Evolutionary conservation across 768 basidiomycete species (phyloP), one percentile per base, ranked within the genome.

Genomic region (Tylopilus sp.): DNA sequence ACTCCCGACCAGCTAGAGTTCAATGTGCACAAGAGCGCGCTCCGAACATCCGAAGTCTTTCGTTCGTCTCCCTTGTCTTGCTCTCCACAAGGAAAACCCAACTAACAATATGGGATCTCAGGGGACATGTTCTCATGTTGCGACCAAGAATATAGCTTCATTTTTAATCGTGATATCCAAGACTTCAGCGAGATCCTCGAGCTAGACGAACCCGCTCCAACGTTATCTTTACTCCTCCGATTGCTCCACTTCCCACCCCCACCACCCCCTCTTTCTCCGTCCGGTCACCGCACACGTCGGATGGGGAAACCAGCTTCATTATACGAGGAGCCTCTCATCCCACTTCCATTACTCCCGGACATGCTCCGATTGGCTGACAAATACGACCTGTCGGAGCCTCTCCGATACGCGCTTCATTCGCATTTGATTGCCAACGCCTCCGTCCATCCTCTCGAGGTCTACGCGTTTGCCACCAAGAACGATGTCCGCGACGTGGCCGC

Each of bases 61-160:
- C 71, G 86, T 86, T 67, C 50, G 82, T 69, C 30, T 57, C 47
- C 25, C 21, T 5, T 44, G 39, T 40, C 31, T 44, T 57, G n/a
- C 26, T 38, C 28, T 39, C 40, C 47, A 40, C 30, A 28, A 2
- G 25, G 17, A 40, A 28, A 35, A 13, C 1, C 18, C 17, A 23
- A 28, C 55, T 64, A n/a, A 66, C 30, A 22, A 18, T 39, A 21
- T 50, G 30, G 25, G 47, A 28, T 53, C 40, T 23, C 50, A 87
- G 86, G 76, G 23, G 77, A 85, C 61, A 88, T 88, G 86, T 87
- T 88, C 63, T 68, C 73, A 22, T 77, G 77, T 54, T 85, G 84
- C 54, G 76, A 80, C 33, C 65, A 59, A 21, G 59, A 55, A n/a
- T 47, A 53, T 44, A 26, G 36, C 44, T 43, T 58, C 25, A 43